Evolutionary conservation across 2,329 filamentous ascomycete genomes (phyloP).

Genomic region (Ophiostoma ulmi): DNA sequence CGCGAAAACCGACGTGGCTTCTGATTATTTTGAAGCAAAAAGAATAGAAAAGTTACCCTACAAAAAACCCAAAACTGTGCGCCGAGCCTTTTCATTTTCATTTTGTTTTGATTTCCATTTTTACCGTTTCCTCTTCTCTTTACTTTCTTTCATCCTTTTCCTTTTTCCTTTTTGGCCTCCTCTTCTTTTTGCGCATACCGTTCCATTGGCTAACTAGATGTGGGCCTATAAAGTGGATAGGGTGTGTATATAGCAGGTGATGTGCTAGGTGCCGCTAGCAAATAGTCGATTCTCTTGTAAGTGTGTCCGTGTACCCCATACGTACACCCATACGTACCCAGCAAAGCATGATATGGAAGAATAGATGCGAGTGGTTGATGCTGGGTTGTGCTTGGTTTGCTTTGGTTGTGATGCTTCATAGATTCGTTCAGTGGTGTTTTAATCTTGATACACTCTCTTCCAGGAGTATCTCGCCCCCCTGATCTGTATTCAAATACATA

Average conservation of each 20-base stretch:
- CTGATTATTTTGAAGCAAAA: not conserved
- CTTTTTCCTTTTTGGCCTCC: not conserved
- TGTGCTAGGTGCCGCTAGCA: not conserved
- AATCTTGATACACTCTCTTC: not conserved
- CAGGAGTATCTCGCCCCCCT: no score
- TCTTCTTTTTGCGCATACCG: conserved; percentile 17
- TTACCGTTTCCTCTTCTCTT: not conserved
- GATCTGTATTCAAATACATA: no score
- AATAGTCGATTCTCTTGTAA: conserved; percentile 12
- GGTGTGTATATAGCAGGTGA: conserved; percentile 12
- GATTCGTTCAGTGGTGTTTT: not conserved
- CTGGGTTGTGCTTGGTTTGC: not conserved
- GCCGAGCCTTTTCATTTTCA: not conserved
- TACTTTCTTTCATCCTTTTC: conserved; percentile 8
- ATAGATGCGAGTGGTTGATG: not conserved
- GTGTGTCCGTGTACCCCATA: not conserved
- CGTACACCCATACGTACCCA: not conserved
- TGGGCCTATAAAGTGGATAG: conserved; percentile 12
- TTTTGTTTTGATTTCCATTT: not conserved
- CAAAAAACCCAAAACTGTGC: not conserved
- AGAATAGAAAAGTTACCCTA: not conserved
- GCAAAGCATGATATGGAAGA: not conserved
- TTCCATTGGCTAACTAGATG: conserved; percentile 16
- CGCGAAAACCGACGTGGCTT: no score
- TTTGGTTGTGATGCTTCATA: not conserved